phyloP scores from a whole-genome alignment of 768 basidiomycete genomes.

The Mycena latifolia region DNA sequence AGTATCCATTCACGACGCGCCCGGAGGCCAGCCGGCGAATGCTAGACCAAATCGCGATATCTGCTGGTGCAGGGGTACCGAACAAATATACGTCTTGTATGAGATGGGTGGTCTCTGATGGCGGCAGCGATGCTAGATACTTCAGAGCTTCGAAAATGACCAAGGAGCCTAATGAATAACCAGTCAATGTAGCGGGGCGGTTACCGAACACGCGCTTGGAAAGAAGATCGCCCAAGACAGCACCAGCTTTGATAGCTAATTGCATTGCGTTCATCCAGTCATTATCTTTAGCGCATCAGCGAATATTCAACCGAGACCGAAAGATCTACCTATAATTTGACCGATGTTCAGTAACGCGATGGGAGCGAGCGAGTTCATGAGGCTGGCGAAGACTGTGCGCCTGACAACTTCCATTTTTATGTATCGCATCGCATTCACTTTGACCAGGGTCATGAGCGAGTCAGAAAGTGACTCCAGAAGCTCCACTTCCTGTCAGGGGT shows the following conservation, averaged over 20 bases:
- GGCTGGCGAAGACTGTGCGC: constrained; percentile 62
- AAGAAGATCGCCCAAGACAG: constrained; percentile 65
- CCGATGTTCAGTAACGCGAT: constrained; percentile 64
- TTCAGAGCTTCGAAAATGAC: constrained; percentile 70
- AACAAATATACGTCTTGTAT: constrained; percentile 69
- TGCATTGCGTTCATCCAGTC: constrained; percentile 69
- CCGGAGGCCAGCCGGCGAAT: constrained; percentile 64
- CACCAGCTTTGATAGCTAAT: constrained; percentile 65
- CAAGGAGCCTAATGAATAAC: constrained; percentile 57
- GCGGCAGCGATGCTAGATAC: constrained; percentile 57
- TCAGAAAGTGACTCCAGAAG: constrained; percentile 62
- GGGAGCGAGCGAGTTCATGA: constrained; percentile 65
- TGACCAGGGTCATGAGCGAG: constrained; percentile 58
- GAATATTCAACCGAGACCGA: not conserved
- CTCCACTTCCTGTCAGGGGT: constrained; percentile 61
- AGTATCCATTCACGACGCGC: constrained; percentile 67
- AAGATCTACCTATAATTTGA: constrained; percentile 61
- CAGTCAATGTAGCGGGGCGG: constrained; percentile 66
- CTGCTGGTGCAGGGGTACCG: constrained; percentile 60
- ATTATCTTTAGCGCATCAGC: constrained; percentile 55
- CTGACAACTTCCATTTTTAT: constrained; percentile 61
- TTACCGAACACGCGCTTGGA: constrained; percentile 63
- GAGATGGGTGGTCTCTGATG: constrained; percentile 58
- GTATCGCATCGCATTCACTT: constrained; percentile 63
- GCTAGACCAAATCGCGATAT: constrained; percentile 56